Base-by-base conservation (phyloP, 73 alveolate genomes). In the Symbiodinium pilosum region DNA sequence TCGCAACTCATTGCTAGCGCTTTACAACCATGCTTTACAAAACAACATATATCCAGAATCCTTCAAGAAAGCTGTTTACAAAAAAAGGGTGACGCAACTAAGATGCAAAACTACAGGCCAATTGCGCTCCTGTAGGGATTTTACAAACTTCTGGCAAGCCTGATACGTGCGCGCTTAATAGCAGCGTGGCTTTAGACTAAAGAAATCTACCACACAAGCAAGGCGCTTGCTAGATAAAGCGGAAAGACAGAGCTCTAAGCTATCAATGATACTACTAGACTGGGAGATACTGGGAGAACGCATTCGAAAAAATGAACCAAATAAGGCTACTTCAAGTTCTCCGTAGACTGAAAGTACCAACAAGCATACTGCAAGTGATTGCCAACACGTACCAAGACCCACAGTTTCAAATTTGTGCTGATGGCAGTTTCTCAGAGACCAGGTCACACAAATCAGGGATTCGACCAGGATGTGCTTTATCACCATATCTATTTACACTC, bases 31-130 rank as follows among this genome's bases (percentile, higher is more conserved):
- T 2, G 26, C 26, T 7, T 7, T 56, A 21, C 75, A 56, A n/a
- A 4, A 16, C 75, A 56, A 11, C 75, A 56, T 16, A n/a, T 56
- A 18, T 34, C 94, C 86, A 30, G 86, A 87, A 3, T 38, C 86
- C 26, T 87, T 56, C 32, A 52, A 73, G 36, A 36, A 56, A 20
- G 94, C 94, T 26, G 64, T 59, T 44, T 6, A 43, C 43, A 43
- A 84, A 84, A 7, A 84, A 30, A n/a, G n/a, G 92, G 93, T 5
- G 87, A 64, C 42, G 86, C 86, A 1, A 24, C 71, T 28, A 85
- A 87, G 0, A 87, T 56, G 94, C 69, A 87, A 7, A 87, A 87
- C 20, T 87, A 87, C 44, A 87, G 94, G 36, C 94, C 94, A 18
- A 87, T 59, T 24, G 94, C 86, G 8, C 43, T 87, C 6, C 84